Evolutionary conservation across 2,329 filamentous ascomycete genomes (phyloP).

Genomic region (Byssothecium circinans): DNA sequence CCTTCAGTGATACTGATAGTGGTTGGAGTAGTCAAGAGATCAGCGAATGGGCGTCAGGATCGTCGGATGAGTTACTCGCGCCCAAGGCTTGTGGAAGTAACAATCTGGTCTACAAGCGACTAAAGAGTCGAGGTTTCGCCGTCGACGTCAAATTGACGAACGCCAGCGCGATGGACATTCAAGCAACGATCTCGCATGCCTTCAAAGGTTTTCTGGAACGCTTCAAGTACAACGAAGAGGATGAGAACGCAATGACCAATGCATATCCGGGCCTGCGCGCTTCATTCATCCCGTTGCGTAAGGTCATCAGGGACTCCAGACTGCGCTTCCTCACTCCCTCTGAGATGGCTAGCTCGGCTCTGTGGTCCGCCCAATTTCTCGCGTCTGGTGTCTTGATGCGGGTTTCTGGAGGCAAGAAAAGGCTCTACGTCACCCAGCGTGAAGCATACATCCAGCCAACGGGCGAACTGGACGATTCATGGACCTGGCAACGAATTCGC

Average conservation of each 20-base stretch:
- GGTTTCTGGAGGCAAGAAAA: conserved; percentile 59
- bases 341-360: conserved; percentile 72
- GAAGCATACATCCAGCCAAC: conserved; percentile 72
- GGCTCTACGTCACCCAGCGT: conserved; percentile 75
- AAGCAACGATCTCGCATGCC: conserved; percentile 62
- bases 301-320: conserved; percentile 72
- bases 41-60: conserved; percentile 51
- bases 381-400: conserved; percentile 73
- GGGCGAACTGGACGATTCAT: conserved; percentile 53
- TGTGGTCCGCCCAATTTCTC: conserved; percentile 73
- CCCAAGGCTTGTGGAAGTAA: conserved; percentile 68
- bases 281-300: conserved; percentile 74
- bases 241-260: conserved; percentile 28
- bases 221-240: conserved; percentile 30
- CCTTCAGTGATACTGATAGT: conserved; percentile 43
- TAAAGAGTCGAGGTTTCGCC: conserved; percentile 74
- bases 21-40: conserved; percentile 54
- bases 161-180: conserved; percentile 68
- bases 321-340: conserved; percentile 69
- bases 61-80: conserved; percentile 61
- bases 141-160: conserved; percentile 64
- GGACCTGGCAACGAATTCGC: conserved; percentile 72
- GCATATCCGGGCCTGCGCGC: conserved; percentile 62
- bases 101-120: conserved; percentile 66
- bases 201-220: conserved; percentile 59